Evolutionary conservation across 176 grass and related monocot genomes (phyloP), one percentile per base, ranked within the genome.

Genomic region (Tillandsia leiboldiana): DNA sequence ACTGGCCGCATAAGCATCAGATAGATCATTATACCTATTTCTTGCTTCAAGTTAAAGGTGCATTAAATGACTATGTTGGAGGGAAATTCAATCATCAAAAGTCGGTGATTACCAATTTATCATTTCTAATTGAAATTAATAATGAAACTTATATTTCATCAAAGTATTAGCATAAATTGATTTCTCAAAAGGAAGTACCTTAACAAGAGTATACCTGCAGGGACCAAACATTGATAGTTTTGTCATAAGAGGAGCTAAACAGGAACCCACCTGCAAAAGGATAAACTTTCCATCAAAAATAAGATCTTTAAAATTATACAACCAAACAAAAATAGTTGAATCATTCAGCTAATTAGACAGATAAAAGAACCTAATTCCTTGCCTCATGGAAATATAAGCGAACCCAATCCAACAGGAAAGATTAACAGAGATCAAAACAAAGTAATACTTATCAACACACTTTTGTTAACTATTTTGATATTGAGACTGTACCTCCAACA

Each of bases 221-320:
- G 68, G 94, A 92, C 94, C 89, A 97, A 64, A 97, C 74, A 52
- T 86, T 92, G 81, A 92, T 97, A 58, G 86, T 92, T 82, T 97
- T 97, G 75, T 97, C 94, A 76, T 89, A 92, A 65, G 89, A 97
- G 83, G 84, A 97, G 77, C 94, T 97, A 83, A 97, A 97, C 64
- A 97, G 77, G 81, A 83, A 87, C 9, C 75, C 81, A 57, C 89
- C 89, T 97, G 68, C 62, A 87, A 78, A 77, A 64, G 8, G 66
- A 11, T 65, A 59, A 59, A 76, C 70, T 27, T 52, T 59, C 48
- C 62, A 74, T 70, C 26, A 84, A 75, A 23, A 65, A 47, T 1
- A 8, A 73, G 1, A 61, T 62, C 3, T 65, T 76, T 10, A 74
- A 56, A 48, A 65, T 72, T 5, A 70, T 65, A n/a, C 67, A 53